These are phyloP conservation scores for Leishmania braziliensis DNA, from an alignment of 208 protist genomes.

Conservation along the genomic window DNA sequence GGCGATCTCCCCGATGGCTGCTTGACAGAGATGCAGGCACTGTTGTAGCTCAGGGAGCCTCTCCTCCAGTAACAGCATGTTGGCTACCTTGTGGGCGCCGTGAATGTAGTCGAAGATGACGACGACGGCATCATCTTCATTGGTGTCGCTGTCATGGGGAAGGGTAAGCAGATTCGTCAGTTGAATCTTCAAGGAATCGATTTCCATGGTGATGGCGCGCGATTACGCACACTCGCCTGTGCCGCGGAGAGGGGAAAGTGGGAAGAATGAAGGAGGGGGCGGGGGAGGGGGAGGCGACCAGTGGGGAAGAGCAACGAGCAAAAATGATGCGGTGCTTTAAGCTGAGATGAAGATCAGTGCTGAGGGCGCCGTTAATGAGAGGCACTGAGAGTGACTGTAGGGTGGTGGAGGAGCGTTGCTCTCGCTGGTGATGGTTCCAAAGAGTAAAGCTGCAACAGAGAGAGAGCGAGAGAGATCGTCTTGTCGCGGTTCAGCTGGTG, in stretches of 20 bases:
- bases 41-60: conserved; percentile 72
- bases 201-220: conserved; percentile 44
- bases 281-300: background rate
- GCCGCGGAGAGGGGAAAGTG: background rate
- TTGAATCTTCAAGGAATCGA: conserved; percentile 48
- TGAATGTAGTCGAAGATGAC: conserved; percentile 65
- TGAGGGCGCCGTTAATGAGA: background rate
- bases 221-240: background rate
- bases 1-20: conserved; percentile 22
- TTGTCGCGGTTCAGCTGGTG: background rate
- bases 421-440: background rate
- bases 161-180: conserved; percentile 48
- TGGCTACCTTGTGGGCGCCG: conserved; percentile 48
- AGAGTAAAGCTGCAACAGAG: background rate
- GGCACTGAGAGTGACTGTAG: background rate
- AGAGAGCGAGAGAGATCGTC: background rate
- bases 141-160: conserved; percentile 61
- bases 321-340: background rate
- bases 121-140: conserved; percentile 75
- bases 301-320: background rate
- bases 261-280: background rate
- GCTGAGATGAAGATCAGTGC: background rate
- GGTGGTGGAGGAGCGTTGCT: background rate
- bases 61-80: conserved; percentile 63
- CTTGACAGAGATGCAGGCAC: conserved; percentile 66